Conservation (phyloP, 257 asterid species). For the Plantago elongata region DNA sequence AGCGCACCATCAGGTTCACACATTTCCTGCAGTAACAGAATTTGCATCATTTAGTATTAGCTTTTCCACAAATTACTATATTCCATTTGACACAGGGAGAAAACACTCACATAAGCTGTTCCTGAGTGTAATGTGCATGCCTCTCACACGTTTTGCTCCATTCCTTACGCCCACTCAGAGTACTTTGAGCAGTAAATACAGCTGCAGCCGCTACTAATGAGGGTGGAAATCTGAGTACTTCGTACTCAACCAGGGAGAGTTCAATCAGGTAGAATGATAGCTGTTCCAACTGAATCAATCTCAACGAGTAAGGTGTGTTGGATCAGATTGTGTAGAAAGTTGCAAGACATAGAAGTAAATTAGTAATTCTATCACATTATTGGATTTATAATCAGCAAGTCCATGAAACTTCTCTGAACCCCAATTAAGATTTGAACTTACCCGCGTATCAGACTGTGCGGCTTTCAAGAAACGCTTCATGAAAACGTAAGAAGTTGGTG, state of each 20-base stretch:
- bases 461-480: slow-evolving; percentile 85
- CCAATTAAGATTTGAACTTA: slow-evolving; percentile 16
- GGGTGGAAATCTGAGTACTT: slow-evolving; percentile 73
- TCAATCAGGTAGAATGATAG: slow-evolving; percentile 71
- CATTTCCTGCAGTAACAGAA: slow-evolving; percentile 47
- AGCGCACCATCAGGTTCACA: slow-evolving; percentile 49
- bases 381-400: not conserved
- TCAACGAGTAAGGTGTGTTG: slow-evolving; percentile 4
- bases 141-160: slow-evolving; percentile 71
- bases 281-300: slow-evolving; percentile 60
- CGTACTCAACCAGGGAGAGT: slow-evolving; percentile 73
- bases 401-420: not conserved
- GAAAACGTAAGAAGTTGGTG: slow-evolving; percentile 87
- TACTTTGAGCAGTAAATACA: slow-evolving; percentile 66
- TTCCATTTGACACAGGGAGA: not conserved
- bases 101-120: slow-evolving; percentile 59
- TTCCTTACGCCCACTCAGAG: slow-evolving; percentile 41
- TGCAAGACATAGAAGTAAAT: not conserved
- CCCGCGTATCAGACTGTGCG: slow-evolving; percentile 64
- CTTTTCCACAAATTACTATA: not conserved
- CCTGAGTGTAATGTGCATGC: slow-evolving; percentile 50
- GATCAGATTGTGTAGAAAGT: not conserved
- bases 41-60: not conserved
- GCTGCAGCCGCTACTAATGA: slow-evolving; percentile 92
- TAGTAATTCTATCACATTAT: not conserved